Conservation (phyloP, 805 yeast species). For the Kockiozyma suomiensis region DNA sequence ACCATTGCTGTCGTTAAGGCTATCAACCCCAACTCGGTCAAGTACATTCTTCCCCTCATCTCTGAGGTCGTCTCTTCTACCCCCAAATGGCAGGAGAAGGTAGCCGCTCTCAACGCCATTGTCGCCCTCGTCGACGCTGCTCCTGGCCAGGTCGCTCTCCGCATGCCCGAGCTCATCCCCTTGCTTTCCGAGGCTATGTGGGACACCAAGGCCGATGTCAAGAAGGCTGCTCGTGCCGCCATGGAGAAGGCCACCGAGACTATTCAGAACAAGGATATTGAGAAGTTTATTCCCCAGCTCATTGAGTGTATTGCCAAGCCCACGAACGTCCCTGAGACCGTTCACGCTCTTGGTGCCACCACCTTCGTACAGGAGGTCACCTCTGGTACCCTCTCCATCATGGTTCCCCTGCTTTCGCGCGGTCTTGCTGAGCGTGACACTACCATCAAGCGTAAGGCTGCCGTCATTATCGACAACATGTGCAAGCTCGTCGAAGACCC, state of each 20-base stretch:
- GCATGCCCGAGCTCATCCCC: conserved; percentile 99
- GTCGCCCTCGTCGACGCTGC: conserved; percentile 90
- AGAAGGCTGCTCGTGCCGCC: conserved; percentile 93
- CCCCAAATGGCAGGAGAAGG: conserved; percentile 97
- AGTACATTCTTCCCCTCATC: conserved; percentile 82
- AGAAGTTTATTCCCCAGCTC: conserved; percentile 97
- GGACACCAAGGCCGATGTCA: conserved; percentile 99
- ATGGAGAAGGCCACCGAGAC: conserved; percentile 96
- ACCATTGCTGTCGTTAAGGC: conserved; percentile 75
- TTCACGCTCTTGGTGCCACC: conserved; percentile 98
- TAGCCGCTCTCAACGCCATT: conserved; percentile 81
- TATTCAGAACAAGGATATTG: conserved; percentile 99
- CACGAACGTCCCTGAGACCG: conserved; percentile 97
- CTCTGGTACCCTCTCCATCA: conserved; percentile 98
- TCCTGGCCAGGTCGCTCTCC: conserved; percentile 91
- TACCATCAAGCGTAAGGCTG: conserved; percentile 98
- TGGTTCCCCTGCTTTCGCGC: conserved; percentile 98
- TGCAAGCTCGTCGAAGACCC: conserved; percentile 99
- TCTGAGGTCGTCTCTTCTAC: conserved; percentile 65
- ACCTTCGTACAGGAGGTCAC: conserved; percentile 99
- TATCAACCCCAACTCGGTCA: conserved; percentile 90
- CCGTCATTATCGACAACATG: conserved; percentile 99
- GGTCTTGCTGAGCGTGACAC: conserved; percentile 99
- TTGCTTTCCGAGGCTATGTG: conserved; percentile 99
- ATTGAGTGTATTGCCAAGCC: conserved; percentile 97